Percentiles rank a stretch among this genome's conserved stretches.
These are phyloP conservation scores for Sarcodon aspratus DNA, from an alignment of 768 basidiomycete genomes.

Conservation along the genomic window DNA sequence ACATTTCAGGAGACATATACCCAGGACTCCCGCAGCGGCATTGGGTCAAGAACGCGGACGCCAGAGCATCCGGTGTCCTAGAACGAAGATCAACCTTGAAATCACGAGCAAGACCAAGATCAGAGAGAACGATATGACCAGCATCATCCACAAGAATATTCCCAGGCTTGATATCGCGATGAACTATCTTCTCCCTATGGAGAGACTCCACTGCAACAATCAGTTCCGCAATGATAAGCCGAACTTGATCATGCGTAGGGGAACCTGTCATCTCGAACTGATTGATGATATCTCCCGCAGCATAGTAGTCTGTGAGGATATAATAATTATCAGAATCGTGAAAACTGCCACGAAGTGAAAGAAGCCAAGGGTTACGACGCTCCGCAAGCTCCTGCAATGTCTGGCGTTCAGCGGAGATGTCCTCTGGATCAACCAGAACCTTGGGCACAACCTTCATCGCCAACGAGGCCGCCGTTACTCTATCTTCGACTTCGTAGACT, in stretches of 20 bases:
- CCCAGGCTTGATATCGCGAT: constrained; percentile 19
- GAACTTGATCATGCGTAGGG: neutral
- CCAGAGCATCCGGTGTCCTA: constrained; percentile 3
- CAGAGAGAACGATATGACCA: constrained; percentile 13
- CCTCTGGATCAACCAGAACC: neutral
- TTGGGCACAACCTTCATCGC: constrained; percentile 12
- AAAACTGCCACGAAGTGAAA: neutral
- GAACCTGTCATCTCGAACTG: neutral
- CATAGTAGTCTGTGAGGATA: neutral
- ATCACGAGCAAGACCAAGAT: constrained; percentile 13
- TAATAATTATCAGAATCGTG: neutral
- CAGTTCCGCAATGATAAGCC: constrained; percentile 2
- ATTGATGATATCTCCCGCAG: neutral
- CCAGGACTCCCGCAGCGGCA: constrained; percentile 27
- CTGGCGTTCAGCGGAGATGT: neutral
- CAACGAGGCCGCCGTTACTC: constrained; percentile 4
- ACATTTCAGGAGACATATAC: constrained; percentile 36
- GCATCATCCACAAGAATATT: constrained; percentile 14
- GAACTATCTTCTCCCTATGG: constrained; percentile 12
- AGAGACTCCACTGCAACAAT: constrained; percentile 10
- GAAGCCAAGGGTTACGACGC: neutral
- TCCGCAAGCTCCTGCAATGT: neutral
- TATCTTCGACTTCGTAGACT: constrained; percentile 14
- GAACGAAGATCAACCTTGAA: constrained; percentile 12
- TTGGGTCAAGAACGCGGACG: neutral